These are phyloP conservation scores for Apiospora marii DNA, from an alignment of 2,329 filamentous ascomycete species.

Conservation along the genomic window DNA sequence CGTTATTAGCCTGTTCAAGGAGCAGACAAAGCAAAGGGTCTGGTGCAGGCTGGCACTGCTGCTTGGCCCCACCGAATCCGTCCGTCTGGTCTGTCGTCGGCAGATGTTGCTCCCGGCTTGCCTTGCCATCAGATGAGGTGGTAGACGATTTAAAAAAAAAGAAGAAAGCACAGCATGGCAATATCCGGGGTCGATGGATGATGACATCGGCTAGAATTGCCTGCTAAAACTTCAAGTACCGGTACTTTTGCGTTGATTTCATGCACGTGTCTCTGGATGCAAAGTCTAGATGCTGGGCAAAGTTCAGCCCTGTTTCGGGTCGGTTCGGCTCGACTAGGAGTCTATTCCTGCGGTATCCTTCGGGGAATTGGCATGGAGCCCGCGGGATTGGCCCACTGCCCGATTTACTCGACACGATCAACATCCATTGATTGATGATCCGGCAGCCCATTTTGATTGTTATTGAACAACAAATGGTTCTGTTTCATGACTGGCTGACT, in stretches of 20 bases:
- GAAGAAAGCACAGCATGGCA: neutral
- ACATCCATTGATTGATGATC: neutral
- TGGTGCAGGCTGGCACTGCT: neutral
- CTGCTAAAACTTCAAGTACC: neutral
- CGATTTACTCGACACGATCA: neutral
- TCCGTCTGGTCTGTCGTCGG: neutral
- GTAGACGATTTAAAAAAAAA: neutral
- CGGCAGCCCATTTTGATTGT: neutral
- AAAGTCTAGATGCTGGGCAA: neutral
- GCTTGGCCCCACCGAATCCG: neutral
- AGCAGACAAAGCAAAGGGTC: neutral
- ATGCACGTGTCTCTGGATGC: neutral
- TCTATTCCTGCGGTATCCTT: conserved; percentile 18
- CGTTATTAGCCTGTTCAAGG: neutral
- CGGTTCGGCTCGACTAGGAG: conserved; percentile 7
- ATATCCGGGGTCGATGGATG: neutral
- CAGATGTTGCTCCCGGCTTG: neutral
- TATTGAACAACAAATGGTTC: too few relatives aligned
- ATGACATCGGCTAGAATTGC: neutral
- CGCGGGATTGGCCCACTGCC: neutral
- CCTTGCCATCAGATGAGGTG: neutral
- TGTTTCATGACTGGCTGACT: too few relatives aligned
- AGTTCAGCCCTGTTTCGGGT: conserved; percentile 16
- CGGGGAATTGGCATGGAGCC: conserved; percentile 3
- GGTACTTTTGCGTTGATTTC: neutral